Percentiles rank a stretch among this genome's conserved stretches.
These are phyloP conservation scores for Acacia crassicarpa DNA, from an alignment of 306 rosid genomes.

Conservation along the genomic window DNA sequence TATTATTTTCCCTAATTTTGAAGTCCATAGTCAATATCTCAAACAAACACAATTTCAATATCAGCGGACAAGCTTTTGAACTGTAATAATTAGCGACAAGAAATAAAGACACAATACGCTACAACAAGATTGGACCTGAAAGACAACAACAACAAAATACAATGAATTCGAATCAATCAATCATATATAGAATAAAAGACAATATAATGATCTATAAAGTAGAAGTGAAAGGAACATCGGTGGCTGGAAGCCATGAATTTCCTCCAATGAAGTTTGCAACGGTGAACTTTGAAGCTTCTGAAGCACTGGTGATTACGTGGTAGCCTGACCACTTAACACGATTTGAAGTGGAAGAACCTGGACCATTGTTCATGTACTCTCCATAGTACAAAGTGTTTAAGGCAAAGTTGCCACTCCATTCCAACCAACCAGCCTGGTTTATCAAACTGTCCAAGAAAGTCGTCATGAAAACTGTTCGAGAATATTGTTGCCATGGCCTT, in stretches of 20 bases:
- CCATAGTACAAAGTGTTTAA: conserved; percentile 43
- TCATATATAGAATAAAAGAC: too few relatives aligned
- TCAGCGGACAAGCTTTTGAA: too few relatives aligned
- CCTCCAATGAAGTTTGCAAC: conserved; percentile 53
- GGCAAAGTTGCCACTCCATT: conserved; percentile 56
- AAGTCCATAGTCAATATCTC: too few relatives aligned
- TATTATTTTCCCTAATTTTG: too few relatives aligned
- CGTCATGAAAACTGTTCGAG: conserved; percentile 50
- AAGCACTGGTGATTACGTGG: conserved; percentile 41
- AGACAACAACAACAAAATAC: too few relatives aligned
- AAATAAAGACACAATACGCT: too few relatives aligned
- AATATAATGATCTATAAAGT: conserved; percentile 14
- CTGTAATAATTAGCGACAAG: too few relatives aligned
- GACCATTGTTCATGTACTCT: conserved; percentile 44
- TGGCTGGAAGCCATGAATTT: conserved; percentile 45
- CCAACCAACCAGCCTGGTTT: conserved; percentile 53
- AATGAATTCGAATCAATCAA: too few relatives aligned
- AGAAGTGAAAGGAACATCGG: conserved; percentile 48
- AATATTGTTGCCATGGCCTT: conserved; percentile 56
- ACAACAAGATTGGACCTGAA: too few relatives aligned
- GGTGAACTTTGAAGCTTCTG: conserved; percentile 50
- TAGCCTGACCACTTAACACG: conserved; percentile 52
- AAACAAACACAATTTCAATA: too few relatives aligned
- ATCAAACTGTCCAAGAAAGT: conserved; percentile 47
- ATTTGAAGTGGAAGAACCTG: conserved; percentile 45